Conservation (phyloP, 2,329 filamentous ascomycete species). For the Penicillium sp. region DNA sequence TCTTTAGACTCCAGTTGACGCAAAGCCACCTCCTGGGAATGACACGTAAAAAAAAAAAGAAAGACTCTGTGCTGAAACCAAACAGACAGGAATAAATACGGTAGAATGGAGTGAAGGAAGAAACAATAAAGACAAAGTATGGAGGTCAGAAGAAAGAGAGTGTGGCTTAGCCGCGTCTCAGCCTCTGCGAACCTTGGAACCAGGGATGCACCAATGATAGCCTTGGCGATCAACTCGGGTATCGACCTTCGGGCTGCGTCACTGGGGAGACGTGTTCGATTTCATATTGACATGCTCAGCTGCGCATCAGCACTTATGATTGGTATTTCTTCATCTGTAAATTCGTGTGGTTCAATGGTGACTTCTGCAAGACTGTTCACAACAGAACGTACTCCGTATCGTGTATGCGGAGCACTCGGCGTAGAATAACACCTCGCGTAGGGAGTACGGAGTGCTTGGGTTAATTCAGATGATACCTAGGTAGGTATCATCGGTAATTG, state of each 20-base stretch:
- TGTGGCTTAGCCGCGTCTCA: constrained; percentile 14
- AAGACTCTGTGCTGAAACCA: constrained; percentile 7
- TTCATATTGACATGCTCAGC: neutral
- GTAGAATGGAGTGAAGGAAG: constrained; percentile 14
- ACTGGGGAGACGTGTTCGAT: no score
- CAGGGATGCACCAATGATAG: constrained; percentile 4
- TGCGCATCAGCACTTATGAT: no score
- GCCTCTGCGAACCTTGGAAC: constrained; percentile 7
- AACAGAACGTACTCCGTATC: no score
- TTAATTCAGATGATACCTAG: no score
- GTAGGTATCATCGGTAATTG: no score
- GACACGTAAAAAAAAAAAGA: constrained; percentile 13
- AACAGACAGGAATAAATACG: constrained; percentile 8
- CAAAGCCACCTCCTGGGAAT: constrained; percentile 7
- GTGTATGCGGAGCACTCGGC: no score
- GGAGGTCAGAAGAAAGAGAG: constrained; percentile 4
- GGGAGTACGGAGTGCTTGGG: no score
- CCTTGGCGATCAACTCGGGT: constrained; percentile 11
- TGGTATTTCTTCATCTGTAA: no score
- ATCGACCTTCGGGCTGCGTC: neutral
- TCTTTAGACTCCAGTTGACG: neutral
- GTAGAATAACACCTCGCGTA: no score
- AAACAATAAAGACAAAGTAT: constrained; percentile 11
- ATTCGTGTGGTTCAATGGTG: no score
- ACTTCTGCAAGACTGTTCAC: no score